These are phyloP conservation scores for Rhypophila decipiens DNA, from an alignment of 495 filamentous ascomycete genomes.

Conservation along the genomic window DNA sequence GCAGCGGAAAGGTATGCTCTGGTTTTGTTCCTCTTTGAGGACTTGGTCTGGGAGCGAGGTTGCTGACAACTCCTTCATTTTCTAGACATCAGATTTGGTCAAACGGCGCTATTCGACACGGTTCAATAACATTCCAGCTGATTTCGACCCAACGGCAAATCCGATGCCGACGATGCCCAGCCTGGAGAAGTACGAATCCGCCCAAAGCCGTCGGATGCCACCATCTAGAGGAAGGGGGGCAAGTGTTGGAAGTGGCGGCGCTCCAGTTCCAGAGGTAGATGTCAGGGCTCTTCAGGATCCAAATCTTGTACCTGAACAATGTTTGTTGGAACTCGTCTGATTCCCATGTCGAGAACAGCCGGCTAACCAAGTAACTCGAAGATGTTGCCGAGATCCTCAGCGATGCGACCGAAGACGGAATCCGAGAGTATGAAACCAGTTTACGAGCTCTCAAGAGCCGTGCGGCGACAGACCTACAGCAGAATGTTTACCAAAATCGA, in stretches of 20 bases:
- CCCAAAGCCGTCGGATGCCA: slow-evolving; percentile 38
- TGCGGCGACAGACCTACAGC: slow-evolving; percentile 83
- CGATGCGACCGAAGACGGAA: slow-evolving; percentile 91
- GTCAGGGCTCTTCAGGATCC: slow-evolving; percentile 73
- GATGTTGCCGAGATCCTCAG: slow-evolving; percentile 72
- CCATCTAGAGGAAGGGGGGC: slow-evolving; percentile 44
- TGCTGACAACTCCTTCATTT: background rate
- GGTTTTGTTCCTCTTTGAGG: background rate
- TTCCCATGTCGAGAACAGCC: background rate
- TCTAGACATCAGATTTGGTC: slow-evolving; percentile 80
- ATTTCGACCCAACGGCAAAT: slow-evolving; percentile 57
- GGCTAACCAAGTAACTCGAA: slow-evolving; percentile 5
- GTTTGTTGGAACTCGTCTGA: slow-evolving; percentile 3
- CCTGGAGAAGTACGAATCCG: slow-evolving; percentile 45
- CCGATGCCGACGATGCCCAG: slow-evolving; percentile 60
- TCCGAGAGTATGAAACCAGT: slow-evolving; percentile 70
- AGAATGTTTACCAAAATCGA: slow-evolving; percentile 95
- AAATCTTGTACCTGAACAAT: slow-evolving; percentile 66
- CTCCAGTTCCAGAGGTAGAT: slow-evolving; percentile 46
- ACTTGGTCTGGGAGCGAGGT: too few relatives aligned
- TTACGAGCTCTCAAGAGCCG: slow-evolving; percentile 74
- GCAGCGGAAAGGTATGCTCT: slow-evolving; percentile 33
- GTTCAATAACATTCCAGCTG: slow-evolving; percentile 66
- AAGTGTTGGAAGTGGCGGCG: slow-evolving; percentile 8
- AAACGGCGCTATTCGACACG: slow-evolving; percentile 90